A percentile compares a stretch with the other conserved stretches of the same genome.
phyloP scores from a whole-genome alignment of 805 yeast genomes.

The Candida ovalis region DNA sequence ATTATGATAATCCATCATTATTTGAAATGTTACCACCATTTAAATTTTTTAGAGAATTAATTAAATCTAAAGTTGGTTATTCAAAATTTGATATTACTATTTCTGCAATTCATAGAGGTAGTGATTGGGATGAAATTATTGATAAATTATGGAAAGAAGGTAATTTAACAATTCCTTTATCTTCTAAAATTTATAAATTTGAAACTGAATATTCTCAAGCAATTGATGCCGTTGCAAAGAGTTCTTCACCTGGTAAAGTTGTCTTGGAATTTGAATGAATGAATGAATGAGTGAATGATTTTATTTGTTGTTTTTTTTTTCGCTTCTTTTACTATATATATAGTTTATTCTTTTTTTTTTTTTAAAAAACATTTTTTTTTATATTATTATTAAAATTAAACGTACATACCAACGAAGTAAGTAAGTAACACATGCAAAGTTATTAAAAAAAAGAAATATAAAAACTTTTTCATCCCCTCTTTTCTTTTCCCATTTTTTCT shows the following conservation, averaged over 20 bases:
- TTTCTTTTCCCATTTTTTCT: not conserved
- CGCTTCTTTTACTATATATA: too few species aligned
- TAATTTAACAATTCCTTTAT: conserved; percentile 43
- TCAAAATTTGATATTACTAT: not conserved
- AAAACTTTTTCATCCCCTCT: not conserved
- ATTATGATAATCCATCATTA: conserved; percentile 24
- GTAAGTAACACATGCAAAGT: too few species aligned
- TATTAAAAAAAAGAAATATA: too few species aligned
- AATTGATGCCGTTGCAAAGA: conserved; percentile 37
- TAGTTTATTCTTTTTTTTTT: too few species aligned
- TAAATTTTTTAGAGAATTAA: not conserved
- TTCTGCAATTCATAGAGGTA: not conserved
- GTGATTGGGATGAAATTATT: conserved; percentile 25
- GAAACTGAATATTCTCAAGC: conserved; percentile 42
- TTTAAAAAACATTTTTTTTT: too few species aligned
- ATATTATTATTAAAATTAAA: not conserved
- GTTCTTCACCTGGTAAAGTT: conserved; percentile 59
- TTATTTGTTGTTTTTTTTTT: too few species aligned
- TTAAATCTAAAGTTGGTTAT: not conserved
- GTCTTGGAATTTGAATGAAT: conserved; percentile 31
- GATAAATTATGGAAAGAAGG: conserved; percentile 44
- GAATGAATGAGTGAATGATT: not conserved
- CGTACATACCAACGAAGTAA: too few species aligned
- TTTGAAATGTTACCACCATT: conserved; percentile 12
- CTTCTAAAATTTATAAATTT: conserved; percentile 36